Evolutionary conservation across 169 alveolate genomes (phyloP).

Genomic region (Babesia bovis): DNA sequence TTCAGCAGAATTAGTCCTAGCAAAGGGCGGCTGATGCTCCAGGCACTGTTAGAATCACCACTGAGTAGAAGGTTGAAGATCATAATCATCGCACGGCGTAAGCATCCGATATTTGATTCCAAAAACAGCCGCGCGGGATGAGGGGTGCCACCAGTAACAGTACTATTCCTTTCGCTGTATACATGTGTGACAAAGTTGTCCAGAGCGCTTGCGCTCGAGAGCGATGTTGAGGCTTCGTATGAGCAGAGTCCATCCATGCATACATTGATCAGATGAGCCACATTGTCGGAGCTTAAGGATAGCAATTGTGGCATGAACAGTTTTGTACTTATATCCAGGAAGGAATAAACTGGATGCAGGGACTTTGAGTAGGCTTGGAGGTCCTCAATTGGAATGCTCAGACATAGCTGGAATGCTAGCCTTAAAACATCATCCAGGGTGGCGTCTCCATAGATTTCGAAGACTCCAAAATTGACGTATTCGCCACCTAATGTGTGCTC

Average conservation of each 20-base stretch:
- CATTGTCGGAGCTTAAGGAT: slow-evolving; percentile 56
- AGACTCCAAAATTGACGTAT: slow-evolving; percentile 90
- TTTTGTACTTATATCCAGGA: slow-evolving; percentile 86
- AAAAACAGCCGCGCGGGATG: slow-evolving; percentile 51
- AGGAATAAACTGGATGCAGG: slow-evolving; percentile 83
- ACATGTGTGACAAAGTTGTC: slow-evolving; percentile 77
- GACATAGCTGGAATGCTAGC: slow-evolving; percentile 86
- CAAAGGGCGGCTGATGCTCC: slow-evolving; percentile 89
- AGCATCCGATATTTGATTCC: slow-evolving; percentile 39
- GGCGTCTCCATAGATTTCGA: slow-evolving; percentile 89
- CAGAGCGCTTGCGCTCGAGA: slow-evolving; percentile 70
- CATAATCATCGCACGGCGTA: slow-evolving; percentile 50
- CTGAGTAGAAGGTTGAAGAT: slow-evolving; percentile 62
- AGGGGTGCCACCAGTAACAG: slow-evolving; percentile 48
- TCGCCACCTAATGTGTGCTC: slow-evolving; percentile 90
- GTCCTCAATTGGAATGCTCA: slow-evolving; percentile 86
- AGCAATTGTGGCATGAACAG: slow-evolving; percentile 79
- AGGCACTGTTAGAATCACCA: slow-evolving; percentile 85
- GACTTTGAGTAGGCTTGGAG: slow-evolving; percentile 81
- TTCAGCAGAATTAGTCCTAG: slow-evolving; percentile 85
- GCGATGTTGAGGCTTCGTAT: slow-evolving; percentile 71
- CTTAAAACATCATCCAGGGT: slow-evolving; percentile 85
- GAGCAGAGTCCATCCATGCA: slow-evolving; percentile 77
- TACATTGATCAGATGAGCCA: slow-evolving; percentile 70
- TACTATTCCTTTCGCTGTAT: slow-evolving; percentile 60